Evolutionary conservation across 1,139 yeast genomes (phyloP).

Genomic region (Kurtzmaniella quercitrusa): DNA sequence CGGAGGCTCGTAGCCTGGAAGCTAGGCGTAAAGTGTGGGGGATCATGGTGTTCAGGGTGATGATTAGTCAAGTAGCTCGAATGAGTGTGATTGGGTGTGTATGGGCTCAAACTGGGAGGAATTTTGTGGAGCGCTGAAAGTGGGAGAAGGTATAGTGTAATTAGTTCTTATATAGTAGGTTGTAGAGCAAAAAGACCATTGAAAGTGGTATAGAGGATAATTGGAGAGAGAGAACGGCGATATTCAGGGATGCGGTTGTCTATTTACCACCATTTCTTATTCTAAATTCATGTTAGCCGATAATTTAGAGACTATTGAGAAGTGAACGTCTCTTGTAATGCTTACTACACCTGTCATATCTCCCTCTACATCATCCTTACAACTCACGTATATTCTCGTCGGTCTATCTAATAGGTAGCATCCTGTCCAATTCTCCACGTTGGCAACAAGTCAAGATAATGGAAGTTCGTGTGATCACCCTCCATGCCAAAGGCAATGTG

Average conservation of each 20-base stretch:
- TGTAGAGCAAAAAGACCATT: too few relatives aligned
- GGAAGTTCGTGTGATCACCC: conserved; percentile 67
- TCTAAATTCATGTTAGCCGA: too few relatives aligned
- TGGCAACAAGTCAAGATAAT: conserved; percentile 68
- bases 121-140: background rate
- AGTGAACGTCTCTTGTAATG: background rate
- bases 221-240: too few relatives aligned
- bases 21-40: background rate
- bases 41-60: background rate
- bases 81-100: background rate
- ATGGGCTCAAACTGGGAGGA: too few relatives aligned
- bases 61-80: background rate
- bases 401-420: conserved; percentile 17
- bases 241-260: too few relatives aligned
- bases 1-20: background rate
- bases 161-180: too few relatives aligned
- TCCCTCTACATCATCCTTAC: background rate
- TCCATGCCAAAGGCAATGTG: conserved; percentile 88
- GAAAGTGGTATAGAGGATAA: too few relatives aligned
- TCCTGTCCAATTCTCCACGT: conserved; percentile 62
- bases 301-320: too few relatives aligned
- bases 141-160: background rate
- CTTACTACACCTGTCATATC: too few relatives aligned
- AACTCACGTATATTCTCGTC: background rate
- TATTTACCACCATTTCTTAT: too few relatives aligned